phyloP scores from a whole-genome alignment of 176 grass and related monocot species.

The Triticum urartu region DNA sequence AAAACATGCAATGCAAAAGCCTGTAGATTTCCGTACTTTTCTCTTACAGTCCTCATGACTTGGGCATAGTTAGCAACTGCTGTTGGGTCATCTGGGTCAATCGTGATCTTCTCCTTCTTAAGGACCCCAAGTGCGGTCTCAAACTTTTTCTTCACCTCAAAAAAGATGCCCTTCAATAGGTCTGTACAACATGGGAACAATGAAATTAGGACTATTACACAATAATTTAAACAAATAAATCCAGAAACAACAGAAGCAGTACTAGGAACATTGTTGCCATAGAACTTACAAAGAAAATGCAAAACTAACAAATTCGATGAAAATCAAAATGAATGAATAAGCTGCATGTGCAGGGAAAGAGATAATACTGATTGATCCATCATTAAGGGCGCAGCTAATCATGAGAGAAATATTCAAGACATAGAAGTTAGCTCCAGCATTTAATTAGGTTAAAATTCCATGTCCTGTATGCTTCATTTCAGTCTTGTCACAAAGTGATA shows the following conservation, averaged over 20 bases:
- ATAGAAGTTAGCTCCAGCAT: neutral
- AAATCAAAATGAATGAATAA: neutral
- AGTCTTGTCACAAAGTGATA: neutral
- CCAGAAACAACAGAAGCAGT: neutral
- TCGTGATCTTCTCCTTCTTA: conserved; percentile 96
- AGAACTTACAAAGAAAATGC: neutral
- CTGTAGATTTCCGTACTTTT: conserved; percentile 64
- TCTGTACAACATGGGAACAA: conserved; percentile 43
- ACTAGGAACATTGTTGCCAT: neutral
- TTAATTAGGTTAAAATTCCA: neutral
- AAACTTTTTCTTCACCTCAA: conserved; percentile 92
- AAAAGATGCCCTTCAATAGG: conserved; percentile 87
- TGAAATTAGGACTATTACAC: neutral
- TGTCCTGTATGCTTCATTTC: neutral
- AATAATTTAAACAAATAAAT: neutral
- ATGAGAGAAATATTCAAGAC: neutral
- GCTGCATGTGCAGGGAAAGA: neutral
- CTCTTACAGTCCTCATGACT: conserved; percentile 77
- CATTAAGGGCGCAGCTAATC: neutral
- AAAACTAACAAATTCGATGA: neutral
- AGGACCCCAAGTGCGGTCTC: conserved; percentile 73
- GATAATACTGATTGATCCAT: neutral
- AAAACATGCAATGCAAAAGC: neutral
- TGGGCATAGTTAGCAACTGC: conserved; percentile 74
- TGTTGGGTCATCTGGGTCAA: conserved; percentile 81